Evolutionary conservation across 2,329 filamentous ascomycete genomes (phyloP), one percentile per base, ranked within the genome.

Genomic region (Ophiostoma australiae): DNA sequence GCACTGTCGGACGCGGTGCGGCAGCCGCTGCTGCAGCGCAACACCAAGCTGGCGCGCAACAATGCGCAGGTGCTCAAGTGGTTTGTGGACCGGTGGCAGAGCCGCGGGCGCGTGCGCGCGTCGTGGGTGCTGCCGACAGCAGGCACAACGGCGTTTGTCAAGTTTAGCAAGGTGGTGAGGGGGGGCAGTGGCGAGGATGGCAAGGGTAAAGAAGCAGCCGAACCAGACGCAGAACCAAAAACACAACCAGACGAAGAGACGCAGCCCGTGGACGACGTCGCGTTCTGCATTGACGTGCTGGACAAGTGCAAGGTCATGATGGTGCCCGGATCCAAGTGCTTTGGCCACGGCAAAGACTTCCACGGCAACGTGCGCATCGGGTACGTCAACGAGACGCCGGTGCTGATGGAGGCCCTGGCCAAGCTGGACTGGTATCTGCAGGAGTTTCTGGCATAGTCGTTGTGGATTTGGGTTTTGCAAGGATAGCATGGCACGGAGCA

Each of bases 91-190:
- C 84, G 86, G 69, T 86, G 93, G 76, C 82, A 84, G 55, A 84
- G 85, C 73, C 58, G 61, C 8, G 69, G 70, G 11, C 58, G 69
- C 23, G 39, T 69, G 41, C 69, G 84, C 7, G 90, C 88, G 75
- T 85, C 85, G 1, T 95, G 91, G 90, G 84, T 89, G 4, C 90
- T 87, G 78, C 93, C 93, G 1, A 86, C 86, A 5, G 92, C 91
- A 0, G 93, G 92, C 0, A 96, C 92, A 1, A 94, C 91, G 10
- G 90, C 91, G 0, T 91, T 96, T 76, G 80, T 96, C 71, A 87
- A 86, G 75, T 92, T 96, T 74, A n/a, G 63, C 20, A 39, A 3
- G 35, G 33, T 23, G 35, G 20, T n/a, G 20, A 61, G 10, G 55
- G 10, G 2, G 23, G 8, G 1, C 0, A 35, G 3, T 15, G 20